These are phyloP conservation scores for Neurospora sp. DNA, from an alignment of 495 filamentous ascomycete genomes.

Conservation along the genomic window DNA sequence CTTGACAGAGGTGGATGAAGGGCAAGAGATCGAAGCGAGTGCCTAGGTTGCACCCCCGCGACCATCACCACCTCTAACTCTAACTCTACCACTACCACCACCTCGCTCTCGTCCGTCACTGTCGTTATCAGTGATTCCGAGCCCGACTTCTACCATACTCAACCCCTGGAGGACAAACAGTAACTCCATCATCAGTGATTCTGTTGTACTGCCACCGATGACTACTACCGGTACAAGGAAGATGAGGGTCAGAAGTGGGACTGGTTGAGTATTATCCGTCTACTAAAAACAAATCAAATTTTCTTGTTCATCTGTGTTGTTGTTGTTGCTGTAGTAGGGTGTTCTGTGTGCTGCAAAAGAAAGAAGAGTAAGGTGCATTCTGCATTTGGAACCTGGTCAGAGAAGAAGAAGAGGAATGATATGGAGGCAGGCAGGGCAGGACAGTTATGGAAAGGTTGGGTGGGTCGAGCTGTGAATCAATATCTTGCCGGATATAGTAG, in stretches of 20 bases:
- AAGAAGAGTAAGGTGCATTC: background rate
- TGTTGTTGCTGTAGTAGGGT: background rate
- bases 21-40: conserved; percentile 15
- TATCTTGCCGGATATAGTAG: background rate
- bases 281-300: background rate
- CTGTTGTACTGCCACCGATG: background rate
- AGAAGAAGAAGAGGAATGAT: background rate
- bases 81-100: background rate
- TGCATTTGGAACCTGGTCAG: background rate
- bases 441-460: background rate
- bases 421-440: background rate
- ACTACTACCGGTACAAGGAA: background rate
- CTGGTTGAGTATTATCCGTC: background rate
- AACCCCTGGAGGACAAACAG: conserved; percentile 11
- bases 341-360: background rate
- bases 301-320: background rate
- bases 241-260: conserved; percentile 5
- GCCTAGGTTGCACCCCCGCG: conserved; percentile 19
- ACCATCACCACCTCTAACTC: background rate
- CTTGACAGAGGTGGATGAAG: conserved; percentile 36
- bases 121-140: background rate
- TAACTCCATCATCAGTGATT: background rate
- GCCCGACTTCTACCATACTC: conserved; percentile 11
- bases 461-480: background rate
- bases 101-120: background rate